phyloP scores from a whole-genome alignment of 2,329 filamentous ascomycete genomes.

The Fusarium falciforme region DNA sequence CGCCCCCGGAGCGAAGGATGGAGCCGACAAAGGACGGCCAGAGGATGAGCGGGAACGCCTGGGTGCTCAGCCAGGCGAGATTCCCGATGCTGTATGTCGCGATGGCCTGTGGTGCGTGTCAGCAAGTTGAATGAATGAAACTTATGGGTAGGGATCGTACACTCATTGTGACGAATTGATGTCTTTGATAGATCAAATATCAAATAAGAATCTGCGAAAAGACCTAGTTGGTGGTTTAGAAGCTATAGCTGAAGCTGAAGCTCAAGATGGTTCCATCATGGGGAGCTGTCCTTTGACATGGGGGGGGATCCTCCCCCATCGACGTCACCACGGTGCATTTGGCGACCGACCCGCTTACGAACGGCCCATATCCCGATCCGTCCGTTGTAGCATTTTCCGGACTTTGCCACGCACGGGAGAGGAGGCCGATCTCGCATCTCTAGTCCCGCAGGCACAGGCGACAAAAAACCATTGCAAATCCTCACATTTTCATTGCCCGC shows the following conservation, averaged over 20 bases:
- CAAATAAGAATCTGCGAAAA: not conserved
- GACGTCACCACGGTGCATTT: constrained; percentile 24
- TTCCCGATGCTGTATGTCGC: constrained; percentile 64
- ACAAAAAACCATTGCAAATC: constrained; percentile 48
- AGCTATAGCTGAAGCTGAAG: not conserved
- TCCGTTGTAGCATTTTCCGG: not conserved
- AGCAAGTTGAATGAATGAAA: not conserved
- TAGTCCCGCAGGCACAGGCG: not conserved
- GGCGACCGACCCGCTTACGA: not conserved
- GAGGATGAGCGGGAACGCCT: constrained; percentile 59
- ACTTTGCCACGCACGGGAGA: constrained; percentile 16
- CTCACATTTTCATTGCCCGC: constrained; percentile 47
- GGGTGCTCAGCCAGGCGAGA: constrained; percentile 62
- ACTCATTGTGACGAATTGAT: constrained; percentile 26
- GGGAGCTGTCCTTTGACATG: not conserved
- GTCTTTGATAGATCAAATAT: not conserved
- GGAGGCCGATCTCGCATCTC: constrained; percentile 38
- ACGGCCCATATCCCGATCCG: not conserved
- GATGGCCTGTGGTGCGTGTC: constrained; percentile 53
- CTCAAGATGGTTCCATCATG: constrained; percentile 5
- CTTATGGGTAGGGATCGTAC: constrained; percentile 15
- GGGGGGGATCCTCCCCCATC: not conserved
- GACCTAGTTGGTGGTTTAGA: not conserved
- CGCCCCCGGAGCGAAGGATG: constrained; percentile 52
- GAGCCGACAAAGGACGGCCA: constrained; percentile 61